Percentiles rank a stretch among this genome's conserved stretches.
Evolutionary conservation across 176 grass and related monocot species (phyloP).

Genomic region (Eleusine indica): DNA sequence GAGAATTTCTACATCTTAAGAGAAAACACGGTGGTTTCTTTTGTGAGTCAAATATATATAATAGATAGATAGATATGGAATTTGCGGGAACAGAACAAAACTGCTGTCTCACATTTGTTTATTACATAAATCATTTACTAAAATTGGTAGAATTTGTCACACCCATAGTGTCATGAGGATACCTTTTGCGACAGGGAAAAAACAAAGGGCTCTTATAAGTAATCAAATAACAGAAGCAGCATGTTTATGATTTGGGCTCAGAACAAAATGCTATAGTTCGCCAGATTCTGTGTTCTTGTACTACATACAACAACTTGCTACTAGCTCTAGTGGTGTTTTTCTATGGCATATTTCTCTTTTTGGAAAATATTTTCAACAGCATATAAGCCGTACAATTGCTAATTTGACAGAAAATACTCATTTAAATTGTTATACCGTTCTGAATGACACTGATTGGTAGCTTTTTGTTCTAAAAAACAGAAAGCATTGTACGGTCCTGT

Average conservation of each 20-base stretch:
- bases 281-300: neutral
- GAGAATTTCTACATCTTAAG: too few relatives aligned
- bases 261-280: neutral
- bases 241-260: neutral
- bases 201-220: neutral
- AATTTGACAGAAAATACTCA: slow-evolving; percentile 44
- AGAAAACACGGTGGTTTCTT: too few relatives aligned
- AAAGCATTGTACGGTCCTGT: slow-evolving; percentile 16
- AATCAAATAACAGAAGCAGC: neutral
- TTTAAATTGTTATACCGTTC: slow-evolving; percentile 39
- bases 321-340: slow-evolving; percentile 16
- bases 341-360: neutral
- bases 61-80: too few relatives aligned
- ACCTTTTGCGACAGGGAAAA: neutral
- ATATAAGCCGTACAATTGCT: slow-evolving; percentile 4
- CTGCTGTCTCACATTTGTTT: neutral
- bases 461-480: slow-evolving; percentile 13
- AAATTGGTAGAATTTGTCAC: neutral
- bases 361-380: neutral
- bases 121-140: neutral
- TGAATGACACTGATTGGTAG: neutral
- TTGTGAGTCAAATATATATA: too few relatives aligned
- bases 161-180: too few relatives aligned
- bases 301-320: neutral
- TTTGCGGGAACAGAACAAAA: too few relatives aligned